Base-by-base conservation (phyloP, 179 eudicot species). In the Drosera spatulata region DNA sequence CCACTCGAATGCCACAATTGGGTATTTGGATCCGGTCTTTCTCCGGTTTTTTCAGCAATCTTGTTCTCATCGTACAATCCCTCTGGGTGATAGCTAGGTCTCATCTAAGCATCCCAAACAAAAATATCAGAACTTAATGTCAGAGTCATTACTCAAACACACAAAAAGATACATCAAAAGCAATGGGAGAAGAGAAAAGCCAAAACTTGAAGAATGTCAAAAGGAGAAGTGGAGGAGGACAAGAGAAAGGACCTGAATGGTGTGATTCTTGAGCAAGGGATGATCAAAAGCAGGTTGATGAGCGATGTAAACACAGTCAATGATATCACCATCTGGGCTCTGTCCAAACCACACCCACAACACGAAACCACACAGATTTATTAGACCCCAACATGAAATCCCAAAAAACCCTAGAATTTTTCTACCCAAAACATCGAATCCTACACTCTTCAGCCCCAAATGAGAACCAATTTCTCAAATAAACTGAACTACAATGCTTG, bases 261-360 rank as follows among this genome's bases (percentile, higher is more conserved):
- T 86, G 77, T 93, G 97, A 71, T 89, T 91, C 75, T 85, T 93
- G 69, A 93, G 97, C 66, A 89, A 86, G 45, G 99, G 97, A 52
- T 89, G 99, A 73, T 89, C 97, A 68, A 93, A 83, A 56, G 99
- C 99, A 13, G 95, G 95, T 61, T 93, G 99, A 49, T 85, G 90
- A 61, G 85, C 71, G 60, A 93, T 86, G 74, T 61, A 97, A 47
- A 93, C 80, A 71, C 99, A 93, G 63, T 93, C 99, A 58, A 93
- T 93, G 12, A 69, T 52, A 73, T 93, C 99, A 51, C 99, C 99
- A 83, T 93, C 99, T 74, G 95, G 88, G 69, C 99, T 89, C 99
- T 93, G 95, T 66, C 65, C 65, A 41, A 22, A 48, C 15, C 40
- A 61, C 6, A 15, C 3, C 46, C 2, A 46, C 12, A 4, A 15